Evolutionary conservation across 768 basidiomycete species (phyloP).

Genomic region (Vararia minispora): DNA sequence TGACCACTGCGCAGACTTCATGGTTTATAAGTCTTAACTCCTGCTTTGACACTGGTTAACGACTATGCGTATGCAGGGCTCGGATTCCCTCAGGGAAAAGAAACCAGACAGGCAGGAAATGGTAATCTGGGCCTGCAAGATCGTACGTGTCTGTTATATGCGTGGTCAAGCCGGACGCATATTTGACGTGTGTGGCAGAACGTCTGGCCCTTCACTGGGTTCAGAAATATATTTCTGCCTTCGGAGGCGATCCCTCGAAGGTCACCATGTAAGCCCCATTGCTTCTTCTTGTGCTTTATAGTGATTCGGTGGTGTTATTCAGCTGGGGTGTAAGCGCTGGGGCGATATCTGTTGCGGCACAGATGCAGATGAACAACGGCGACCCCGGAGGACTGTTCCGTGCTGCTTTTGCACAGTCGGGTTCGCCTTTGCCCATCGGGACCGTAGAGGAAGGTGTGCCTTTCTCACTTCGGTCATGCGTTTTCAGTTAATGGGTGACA

Average conservation of each 20-base stretch:
- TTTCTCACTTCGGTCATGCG: too few relatives aligned
- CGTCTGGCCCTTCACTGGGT: constrained; percentile 27
- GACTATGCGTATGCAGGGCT: too few relatives aligned
- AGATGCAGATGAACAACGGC: constrained; percentile 10
- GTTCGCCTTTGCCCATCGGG: constrained; percentile 22
- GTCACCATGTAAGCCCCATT: constrained; percentile 12
- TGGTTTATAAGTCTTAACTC: too few relatives aligned
- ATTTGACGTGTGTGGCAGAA: constrained; percentile 10
- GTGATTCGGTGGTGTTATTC: background rate
- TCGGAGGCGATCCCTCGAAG: constrained; percentile 26
- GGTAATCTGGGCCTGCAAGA: background rate
- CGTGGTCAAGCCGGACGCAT: background rate
- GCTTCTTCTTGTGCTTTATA: background rate
- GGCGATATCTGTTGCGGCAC: constrained; percentile 20
- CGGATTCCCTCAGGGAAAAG: background rate
- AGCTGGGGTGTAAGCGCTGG: constrained; percentile 25
- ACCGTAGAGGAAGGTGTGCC: constrained; percentile 16
- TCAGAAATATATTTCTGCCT: constrained; percentile 25
- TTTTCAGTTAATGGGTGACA: too few relatives aligned
- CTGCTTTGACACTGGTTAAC: too few relatives aligned
- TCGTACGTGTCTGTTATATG: background rate
- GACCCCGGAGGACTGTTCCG: constrained; percentile 9
- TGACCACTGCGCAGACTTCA: too few relatives aligned
- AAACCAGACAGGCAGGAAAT: background rate
- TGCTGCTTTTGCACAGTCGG: constrained; percentile 29